Percentiles rank a stretch among this genome's conserved stretches.
These are phyloP conservation scores for Lasiodiplodia theobromae DNA, from an alignment of 2,329 filamentous ascomycete species.

Conservation along the genomic window DNA sequence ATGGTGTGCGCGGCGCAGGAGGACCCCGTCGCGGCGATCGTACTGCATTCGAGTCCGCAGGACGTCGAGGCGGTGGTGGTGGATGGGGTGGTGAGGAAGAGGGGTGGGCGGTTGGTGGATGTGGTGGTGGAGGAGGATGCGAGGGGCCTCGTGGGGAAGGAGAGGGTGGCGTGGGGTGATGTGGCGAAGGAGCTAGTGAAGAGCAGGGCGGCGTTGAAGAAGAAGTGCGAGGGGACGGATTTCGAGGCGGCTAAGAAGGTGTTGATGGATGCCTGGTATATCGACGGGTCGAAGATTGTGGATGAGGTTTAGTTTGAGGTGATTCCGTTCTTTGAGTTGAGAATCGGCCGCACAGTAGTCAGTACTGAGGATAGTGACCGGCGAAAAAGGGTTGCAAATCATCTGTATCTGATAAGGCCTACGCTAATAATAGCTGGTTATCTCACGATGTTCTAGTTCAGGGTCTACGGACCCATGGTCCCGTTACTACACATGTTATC, in stretches of 20 bases:
- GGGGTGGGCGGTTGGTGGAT: slow-evolving; percentile 39
- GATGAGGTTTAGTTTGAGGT: slow-evolving; percentile 30
- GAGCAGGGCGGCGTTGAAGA: slow-evolving; percentile 41
- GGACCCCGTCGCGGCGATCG: slow-evolving; percentile 53
- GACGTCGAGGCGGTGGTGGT: slow-evolving; percentile 56
- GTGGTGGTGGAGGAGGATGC: slow-evolving; percentile 37
- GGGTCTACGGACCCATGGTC: neutral
- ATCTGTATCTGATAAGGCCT: neutral
- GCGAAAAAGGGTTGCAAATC: neutral
- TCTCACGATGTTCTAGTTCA: neutral
- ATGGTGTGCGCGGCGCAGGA: slow-evolving; percentile 53
- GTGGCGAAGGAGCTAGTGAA: slow-evolving; percentile 41
- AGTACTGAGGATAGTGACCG: neutral
- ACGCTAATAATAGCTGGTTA: neutral
- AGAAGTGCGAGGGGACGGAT: slow-evolving; percentile 42
- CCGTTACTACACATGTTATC: neutral
- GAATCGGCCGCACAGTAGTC: neutral
- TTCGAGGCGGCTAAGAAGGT: slow-evolving; percentile 34
- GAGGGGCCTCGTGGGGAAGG: slow-evolving; percentile 29
- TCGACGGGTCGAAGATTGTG: slow-evolving; percentile 33
- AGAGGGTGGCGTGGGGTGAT: slow-evolving; percentile 40
- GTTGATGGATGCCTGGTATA: slow-evolving; percentile 36
- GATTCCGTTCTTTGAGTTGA: neutral
- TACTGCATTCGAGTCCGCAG: slow-evolving; percentile 49
- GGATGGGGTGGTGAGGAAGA: slow-evolving; percentile 52